Base-by-base conservation (phyloP, 768 basidiomycete genomes). In the Tulasnella sp. region DNA sequence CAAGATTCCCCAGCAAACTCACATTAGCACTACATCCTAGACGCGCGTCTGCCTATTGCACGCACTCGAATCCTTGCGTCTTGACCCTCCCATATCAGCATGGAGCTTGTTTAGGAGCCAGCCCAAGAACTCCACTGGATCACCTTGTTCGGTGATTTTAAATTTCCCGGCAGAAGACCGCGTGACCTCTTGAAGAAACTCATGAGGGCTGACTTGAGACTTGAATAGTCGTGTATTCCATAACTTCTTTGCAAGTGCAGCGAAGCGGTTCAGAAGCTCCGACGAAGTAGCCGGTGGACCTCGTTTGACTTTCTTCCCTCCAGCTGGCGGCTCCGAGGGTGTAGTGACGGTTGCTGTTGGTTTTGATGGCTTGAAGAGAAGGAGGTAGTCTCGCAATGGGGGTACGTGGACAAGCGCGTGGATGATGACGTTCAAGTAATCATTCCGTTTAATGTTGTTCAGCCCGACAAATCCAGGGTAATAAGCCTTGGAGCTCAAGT, bases 221-320 rank as follows among this genome's bases (percentile, higher is more conserved):
- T 99, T 99, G 90, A 99, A 99, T 77, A 97, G 85, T 73, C 91
- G 87, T 11, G 96, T 95, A 84, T 98, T 99, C 98, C 98, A 99
- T 51, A 98, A 83, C 85, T 99, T 96, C 84, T 95, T 95, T 2
- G 94, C 91, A 26, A 99, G 88, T 16, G 89, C 87, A 23, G 94
- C 91, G 82, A 99, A 94, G 32, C 98, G 91, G 82, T 90, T 92
- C 57, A 98, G 86, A 76, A 99, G 89, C 83, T 99, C 98, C 9
- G 94, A 86, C 80, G 78, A 73, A 35, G 67, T 40, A 5, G 29
- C 16, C 16, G 71, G 35, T 35, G 40, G 69, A 32, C 46, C 55
- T 46, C 37, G 44, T 61, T 39, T 61, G 18, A 18, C 6, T 55
- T 75, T 75, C 29, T 32, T 61, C 15, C 37, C 39, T 72, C n/a